Conservation (phyloP, 306 rosid genomes). For the Quercus ilex region DNA sequence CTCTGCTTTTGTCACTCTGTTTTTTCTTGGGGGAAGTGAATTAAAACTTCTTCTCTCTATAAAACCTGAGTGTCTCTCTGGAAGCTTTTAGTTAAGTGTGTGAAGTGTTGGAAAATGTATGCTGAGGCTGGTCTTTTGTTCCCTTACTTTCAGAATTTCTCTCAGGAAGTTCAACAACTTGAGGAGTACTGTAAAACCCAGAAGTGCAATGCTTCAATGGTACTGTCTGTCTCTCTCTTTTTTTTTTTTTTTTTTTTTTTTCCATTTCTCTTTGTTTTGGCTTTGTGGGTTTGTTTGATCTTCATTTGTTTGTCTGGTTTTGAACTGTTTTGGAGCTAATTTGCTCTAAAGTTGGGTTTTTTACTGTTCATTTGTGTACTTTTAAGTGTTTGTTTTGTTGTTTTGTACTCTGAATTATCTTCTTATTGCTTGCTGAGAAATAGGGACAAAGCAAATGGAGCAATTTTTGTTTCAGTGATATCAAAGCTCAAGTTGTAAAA, state of each 20-base stretch:
- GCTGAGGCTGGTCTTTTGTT: conserved; percentile 67
- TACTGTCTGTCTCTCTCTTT: conserved; percentile 23
- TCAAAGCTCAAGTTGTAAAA: not conserved
- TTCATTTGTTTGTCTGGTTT: conserved; percentile 31
- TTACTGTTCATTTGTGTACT: not conserved
- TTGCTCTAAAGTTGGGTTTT: conserved; percentile 5
- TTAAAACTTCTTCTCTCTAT: not conserved
- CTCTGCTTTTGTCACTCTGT: conserved; percentile 18
- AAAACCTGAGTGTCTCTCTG: conserved; percentile 3
- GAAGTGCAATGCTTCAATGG: conserved; percentile 61
- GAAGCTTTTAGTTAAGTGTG: conserved; percentile 13
- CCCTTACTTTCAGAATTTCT: conserved; percentile 61
- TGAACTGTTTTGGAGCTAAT: conserved; percentile 9
- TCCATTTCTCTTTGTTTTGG: not conserved
- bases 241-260: not conserved
- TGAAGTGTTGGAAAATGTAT: conserved; percentile 56
- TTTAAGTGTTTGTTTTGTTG: not conserved
- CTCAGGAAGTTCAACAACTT: conserved; percentile 72
- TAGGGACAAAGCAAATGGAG: conserved; percentile 14
- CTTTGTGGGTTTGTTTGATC: conserved; percentile 19
- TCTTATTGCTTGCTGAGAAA: conserved; percentile 17
- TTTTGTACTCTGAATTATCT: conserved; percentile 2
- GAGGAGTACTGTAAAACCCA: conserved; percentile 75
- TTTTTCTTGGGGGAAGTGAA: not conserved
- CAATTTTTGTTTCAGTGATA: not conserved